Evolutionary conservation across 768 basidiomycete species (phyloP).

Genomic region (Obba rivulosa): DNA sequence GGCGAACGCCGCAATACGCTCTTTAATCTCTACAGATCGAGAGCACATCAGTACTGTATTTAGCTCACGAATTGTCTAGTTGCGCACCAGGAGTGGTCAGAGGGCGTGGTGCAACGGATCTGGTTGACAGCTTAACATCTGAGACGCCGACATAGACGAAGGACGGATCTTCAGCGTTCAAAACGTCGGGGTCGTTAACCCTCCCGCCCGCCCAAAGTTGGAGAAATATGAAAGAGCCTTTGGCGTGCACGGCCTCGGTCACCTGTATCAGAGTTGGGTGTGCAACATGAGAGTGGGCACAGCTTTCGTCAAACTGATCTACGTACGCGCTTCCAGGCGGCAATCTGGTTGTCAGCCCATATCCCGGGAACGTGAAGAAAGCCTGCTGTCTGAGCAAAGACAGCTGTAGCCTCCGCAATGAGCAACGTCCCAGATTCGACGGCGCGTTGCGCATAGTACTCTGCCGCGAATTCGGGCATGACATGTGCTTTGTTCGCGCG

Average conservation of each 20-base stretch:
- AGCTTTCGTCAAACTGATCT: neutral
- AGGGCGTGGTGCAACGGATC: slow-evolving; percentile 13
- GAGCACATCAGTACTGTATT: neutral
- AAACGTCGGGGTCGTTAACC: slow-evolving; percentile 28
- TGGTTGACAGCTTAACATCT: slow-evolving; percentile 14
- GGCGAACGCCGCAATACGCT: slow-evolving; percentile 27
- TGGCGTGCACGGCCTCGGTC: slow-evolving; percentile 49
- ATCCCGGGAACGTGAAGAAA: slow-evolving; percentile 51
- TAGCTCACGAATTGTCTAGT: neutral
- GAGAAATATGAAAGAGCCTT: slow-evolving; percentile 45
- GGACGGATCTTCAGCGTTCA: slow-evolving; percentile 26
- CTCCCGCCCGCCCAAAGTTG: slow-evolving; percentile 58
- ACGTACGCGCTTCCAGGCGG: slow-evolving; percentile 39
- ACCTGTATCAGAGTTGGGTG: slow-evolving; percentile 36
- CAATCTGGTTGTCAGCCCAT: slow-evolving; percentile 50
- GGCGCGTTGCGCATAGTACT: slow-evolving; percentile 43
- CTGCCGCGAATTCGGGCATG: slow-evolving; percentile 28
- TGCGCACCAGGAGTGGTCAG: slow-evolving; percentile 18
- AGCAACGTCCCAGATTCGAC: slow-evolving; percentile 42
- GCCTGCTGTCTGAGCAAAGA: slow-evolving; percentile 43
- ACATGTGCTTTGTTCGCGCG: slow-evolving; percentile 30
- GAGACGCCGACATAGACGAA: slow-evolving; percentile 32
- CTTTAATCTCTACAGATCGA: slow-evolving; percentile 22
- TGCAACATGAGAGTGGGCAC: neutral
- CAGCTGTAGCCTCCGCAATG: slow-evolving; percentile 50